Evolutionary conservation across 108 stramenopile genomes (phyloP).

Genomic region (Bacterosira constricta): DNA sequence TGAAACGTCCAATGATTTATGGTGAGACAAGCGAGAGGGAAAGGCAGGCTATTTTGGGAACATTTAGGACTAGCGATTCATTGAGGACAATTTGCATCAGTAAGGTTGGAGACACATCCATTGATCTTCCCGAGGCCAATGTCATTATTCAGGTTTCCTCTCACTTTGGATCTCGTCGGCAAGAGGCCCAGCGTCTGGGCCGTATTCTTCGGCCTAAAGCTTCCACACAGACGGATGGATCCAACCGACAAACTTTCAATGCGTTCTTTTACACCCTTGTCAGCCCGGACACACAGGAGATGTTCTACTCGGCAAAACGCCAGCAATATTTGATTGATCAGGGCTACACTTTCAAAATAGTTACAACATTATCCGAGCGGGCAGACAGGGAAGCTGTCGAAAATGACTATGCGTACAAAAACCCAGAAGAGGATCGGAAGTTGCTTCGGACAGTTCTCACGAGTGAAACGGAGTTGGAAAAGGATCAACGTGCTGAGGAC

Average conservation of each 20-base stretch:
- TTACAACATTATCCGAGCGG: constrained; percentile 84
- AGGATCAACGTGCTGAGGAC: constrained; percentile 86
- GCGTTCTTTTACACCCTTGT: constrained; percentile 99
- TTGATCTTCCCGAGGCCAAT: constrained; percentile 99
- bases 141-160: constrained; percentile 99
- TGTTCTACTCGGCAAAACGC: constrained; percentile 97
- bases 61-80: constrained; percentile 86
- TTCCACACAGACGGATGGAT: constrained; percentile 88
- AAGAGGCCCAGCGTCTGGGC: constrained; percentile 99
- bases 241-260: constrained; percentile 91
- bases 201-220: constrained; percentile 97
- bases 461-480: constrained; percentile 79
- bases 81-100: constrained; percentile 93
- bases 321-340: constrained; percentile 98
- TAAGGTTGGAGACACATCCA: constrained; percentile 98
- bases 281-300: constrained; percentile 97
- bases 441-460: constrained; percentile 74
- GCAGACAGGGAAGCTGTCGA: constrained; percentile 74
- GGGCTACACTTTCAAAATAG: constrained; percentile 99
- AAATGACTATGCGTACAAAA: constrained; percentile 73
- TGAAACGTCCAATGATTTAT: constrained; percentile 90
- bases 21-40: constrained; percentile 96
- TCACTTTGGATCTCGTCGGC: constrained; percentile 97
- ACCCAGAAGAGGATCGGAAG: constrained; percentile 73
- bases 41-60: constrained; percentile 90